Percentiles rank a stretch among this genome's conserved stretches.
phyloP scores from a whole-genome alignment of 306 rosid genomes.

The Cicer arietinum region DNA sequence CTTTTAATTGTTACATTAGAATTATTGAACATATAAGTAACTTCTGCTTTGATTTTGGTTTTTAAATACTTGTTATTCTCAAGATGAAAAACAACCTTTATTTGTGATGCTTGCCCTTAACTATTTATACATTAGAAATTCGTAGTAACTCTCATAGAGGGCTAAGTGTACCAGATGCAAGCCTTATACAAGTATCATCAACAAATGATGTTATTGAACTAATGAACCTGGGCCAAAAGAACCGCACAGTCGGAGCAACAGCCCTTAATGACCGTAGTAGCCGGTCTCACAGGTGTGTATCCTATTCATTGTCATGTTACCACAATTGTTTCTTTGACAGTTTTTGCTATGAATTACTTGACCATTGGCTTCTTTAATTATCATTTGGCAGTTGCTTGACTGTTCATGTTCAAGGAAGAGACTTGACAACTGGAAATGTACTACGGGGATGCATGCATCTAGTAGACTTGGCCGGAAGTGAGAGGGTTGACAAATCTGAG shows the following conservation, averaged over 20 bases:
- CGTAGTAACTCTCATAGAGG: conserved; percentile 88
- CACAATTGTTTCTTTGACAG: conserved; percentile 18
- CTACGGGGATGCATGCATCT: conserved; percentile 97
- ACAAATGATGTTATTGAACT: conserved; percentile 85
- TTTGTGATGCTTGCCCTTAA: conserved; percentile 55
- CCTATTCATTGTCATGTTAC: not conserved
- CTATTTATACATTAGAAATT: conserved; percentile 75
- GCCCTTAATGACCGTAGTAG: conserved; percentile 97
- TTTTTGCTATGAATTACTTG: conserved; percentile 24
- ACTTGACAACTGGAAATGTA: conserved; percentile 79
- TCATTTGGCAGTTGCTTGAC: conserved; percentile 87
- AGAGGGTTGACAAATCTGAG: conserved; percentile 96
- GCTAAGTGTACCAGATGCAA: conserved; percentile 91
- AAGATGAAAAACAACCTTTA: conserved; percentile 31
- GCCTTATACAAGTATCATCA: conserved; percentile 76
- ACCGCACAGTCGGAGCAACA: conserved; percentile 94
- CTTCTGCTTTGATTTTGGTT: conserved; percentile 1
- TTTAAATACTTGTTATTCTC: not conserved
- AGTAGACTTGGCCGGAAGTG: conserved; percentile 97
- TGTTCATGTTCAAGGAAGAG: conserved; percentile 97
- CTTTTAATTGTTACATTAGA: conserved; percentile 52
- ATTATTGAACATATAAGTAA: conserved; percentile 7
- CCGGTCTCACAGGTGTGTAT: conserved; percentile 87
- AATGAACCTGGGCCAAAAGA: conserved; percentile 92
- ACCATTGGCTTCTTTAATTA: conserved; percentile 41